These are phyloP conservation scores for Alternaria postmessia DNA, from an alignment of 2,329 filamentous ascomycete species.

Conservation along the genomic window DNA sequence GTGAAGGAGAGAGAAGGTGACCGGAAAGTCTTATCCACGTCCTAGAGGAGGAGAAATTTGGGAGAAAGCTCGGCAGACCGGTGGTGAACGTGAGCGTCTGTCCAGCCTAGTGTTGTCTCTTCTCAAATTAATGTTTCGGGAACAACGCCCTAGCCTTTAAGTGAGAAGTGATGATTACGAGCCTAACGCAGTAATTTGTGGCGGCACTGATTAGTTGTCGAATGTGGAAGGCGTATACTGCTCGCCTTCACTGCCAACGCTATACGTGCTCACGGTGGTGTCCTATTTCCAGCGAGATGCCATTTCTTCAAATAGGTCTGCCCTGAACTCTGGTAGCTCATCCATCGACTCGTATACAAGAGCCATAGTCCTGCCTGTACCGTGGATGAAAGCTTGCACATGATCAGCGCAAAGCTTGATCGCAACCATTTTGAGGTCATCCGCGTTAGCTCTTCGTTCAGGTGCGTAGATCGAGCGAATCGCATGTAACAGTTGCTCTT, in stretches of 20 bases:
- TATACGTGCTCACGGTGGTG: not conserved
- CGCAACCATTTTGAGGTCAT: conserved; percentile 30
- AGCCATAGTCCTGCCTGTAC: conserved; percentile 37
- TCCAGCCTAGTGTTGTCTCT: not conserved
- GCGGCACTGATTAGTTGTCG: not conserved
- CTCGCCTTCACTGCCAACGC: not conserved
- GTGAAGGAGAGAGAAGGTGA: not conserved
- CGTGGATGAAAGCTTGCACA: conserved; percentile 38
- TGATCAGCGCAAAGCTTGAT: conserved; percentile 42
- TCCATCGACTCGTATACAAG: conserved; percentile 40
- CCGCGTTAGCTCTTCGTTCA: conserved; percentile 29
- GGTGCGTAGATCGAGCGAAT: conserved; percentile 39
- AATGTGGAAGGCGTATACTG: not conserved
- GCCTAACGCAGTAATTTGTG: not conserved
- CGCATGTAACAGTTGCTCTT: conserved; percentile 35
- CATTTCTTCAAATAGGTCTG: conserved; percentile 42
- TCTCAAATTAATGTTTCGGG: not conserved
- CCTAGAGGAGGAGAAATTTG: not conserved
- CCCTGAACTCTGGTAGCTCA: conserved; percentile 40
- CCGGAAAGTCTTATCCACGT: not conserved
- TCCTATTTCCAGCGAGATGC: conserved; percentile 33
- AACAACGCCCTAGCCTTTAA: not conserved
- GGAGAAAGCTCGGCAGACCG: not conserved
- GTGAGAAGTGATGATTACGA: not conserved
- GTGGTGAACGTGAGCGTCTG: conserved; percentile 7